phyloP scores from a whole-genome alignment of 1,284 basidiomycete genomes.

The Xanthoconium separans region DNA sequence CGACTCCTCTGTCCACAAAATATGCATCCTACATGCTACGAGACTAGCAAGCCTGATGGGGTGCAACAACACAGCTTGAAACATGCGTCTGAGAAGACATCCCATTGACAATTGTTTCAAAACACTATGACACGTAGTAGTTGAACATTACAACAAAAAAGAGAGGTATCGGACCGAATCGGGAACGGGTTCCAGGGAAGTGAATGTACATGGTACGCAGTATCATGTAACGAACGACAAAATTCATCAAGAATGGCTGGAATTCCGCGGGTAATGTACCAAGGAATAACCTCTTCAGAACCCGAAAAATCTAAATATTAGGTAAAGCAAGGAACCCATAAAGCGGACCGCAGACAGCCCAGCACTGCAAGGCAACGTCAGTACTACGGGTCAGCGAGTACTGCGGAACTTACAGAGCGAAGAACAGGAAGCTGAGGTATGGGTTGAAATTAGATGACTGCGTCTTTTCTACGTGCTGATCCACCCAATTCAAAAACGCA shows the following conservation, averaged over 20 bases:
- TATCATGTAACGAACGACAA: constrained; percentile 5
- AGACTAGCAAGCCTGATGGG: not conserved
- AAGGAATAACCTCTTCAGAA: constrained; percentile 25
- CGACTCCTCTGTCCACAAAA: not conserved
- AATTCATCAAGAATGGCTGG: not conserved
- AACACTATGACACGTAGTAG: constrained; percentile 1
- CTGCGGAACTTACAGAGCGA: constrained; percentile 60
- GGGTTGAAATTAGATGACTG: constrained; percentile 72
- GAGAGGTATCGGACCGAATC: not conserved
- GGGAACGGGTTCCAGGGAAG: not conserved
- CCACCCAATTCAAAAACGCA: constrained; percentile 68
- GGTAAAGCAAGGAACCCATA: constrained; percentile 72
- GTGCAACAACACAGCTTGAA: not conserved
- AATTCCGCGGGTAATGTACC: not conserved
- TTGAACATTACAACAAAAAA: constrained; percentile 1
- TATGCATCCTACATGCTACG: not conserved
- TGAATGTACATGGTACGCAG: constrained; percentile 17
- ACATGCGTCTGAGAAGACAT: constrained; percentile 1
- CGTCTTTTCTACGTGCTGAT: constrained; percentile 46
- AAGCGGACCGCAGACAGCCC: constrained; percentile 79
- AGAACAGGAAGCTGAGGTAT: constrained; percentile 82
- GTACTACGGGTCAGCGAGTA: not conserved
- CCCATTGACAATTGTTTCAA: constrained; percentile 2
- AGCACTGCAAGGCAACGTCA: constrained; percentile 47
- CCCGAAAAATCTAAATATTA: constrained; percentile 73